These are phyloP conservation scores for Nannizzia gypsea DNA, from an alignment of 2,329 filamentous ascomycete species.

Conservation along the genomic window DNA sequence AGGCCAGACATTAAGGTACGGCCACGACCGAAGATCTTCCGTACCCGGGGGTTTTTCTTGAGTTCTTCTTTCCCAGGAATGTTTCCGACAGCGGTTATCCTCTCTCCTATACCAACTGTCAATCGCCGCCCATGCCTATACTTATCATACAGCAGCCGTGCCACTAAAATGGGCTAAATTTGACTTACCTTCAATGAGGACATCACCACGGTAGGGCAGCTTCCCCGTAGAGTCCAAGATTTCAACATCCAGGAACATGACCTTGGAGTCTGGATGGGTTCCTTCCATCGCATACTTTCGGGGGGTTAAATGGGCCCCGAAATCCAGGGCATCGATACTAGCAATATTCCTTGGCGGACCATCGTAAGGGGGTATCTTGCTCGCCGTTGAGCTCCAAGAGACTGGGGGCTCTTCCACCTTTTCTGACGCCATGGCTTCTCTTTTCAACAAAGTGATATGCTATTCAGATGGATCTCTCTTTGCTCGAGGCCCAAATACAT, in stretches of 20 bases:
- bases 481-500: not conserved
- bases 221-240: slow-evolving; percentile 32
- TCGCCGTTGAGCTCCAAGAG: slow-evolving; percentile 8
- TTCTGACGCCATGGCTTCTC: slow-evolving; percentile 6
- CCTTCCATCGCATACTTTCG: slow-evolving; percentile 27
- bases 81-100: slow-evolving; percentile 24
- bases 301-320: slow-evolving; percentile 24
- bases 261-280: slow-evolving; percentile 23
- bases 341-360: slow-evolving; percentile 20
- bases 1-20: slow-evolving; percentile 41
- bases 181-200: slow-evolving; percentile 27
- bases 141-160: too few species aligned
- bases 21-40: slow-evolving; percentile 30
- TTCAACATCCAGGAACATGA: slow-evolving; percentile 30
- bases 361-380: slow-evolving; percentile 13
- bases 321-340: slow-evolving; percentile 21
- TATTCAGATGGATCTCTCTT: too few species aligned
- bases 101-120: slow-evolving; percentile 18
- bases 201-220: slow-evolving; percentile 30
- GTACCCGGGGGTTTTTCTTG: slow-evolving; percentile 22
- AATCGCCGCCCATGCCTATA: not conserved
- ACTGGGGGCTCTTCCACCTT: slow-evolving; percentile 9
- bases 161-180: not conserved
- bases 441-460: not conserved
- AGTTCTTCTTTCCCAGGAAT: slow-evolving; percentile 24